Evolutionary conservation across 805 yeast species (phyloP).

Genomic region (Saturnispora diversa): DNA sequence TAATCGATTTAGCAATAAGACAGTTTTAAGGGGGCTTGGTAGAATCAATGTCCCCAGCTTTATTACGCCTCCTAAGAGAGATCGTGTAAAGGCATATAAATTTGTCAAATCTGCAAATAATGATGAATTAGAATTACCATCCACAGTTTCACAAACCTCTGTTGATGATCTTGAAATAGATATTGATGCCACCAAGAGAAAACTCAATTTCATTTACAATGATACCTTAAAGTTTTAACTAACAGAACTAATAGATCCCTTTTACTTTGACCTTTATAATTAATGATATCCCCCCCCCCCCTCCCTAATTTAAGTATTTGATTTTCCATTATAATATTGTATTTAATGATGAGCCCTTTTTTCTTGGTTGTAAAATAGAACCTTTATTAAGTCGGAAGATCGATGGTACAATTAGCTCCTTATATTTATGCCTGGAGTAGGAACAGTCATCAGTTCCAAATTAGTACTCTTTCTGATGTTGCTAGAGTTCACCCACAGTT

Average conservation of each 20-base stretch:
- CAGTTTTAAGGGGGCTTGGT: background rate
- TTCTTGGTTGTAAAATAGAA: background rate
- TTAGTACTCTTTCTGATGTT: conserved; percentile 17
- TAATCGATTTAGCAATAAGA: conserved; percentile 2
- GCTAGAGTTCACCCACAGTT: conserved; percentile 13
- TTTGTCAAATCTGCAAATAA: conserved; percentile 5
- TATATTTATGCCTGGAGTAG: conserved; percentile 28
- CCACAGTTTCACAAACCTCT: background rate
- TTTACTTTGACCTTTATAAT: too few relatives aligned
- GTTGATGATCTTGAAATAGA: conserved; percentile 4
- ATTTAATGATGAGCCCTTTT: background rate
- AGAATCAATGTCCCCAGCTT: conserved; percentile 9
- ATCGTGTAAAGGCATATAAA: conserved; percentile 6
- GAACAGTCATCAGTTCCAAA: conserved; percentile 16
- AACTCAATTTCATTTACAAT: conserved; percentile 4
- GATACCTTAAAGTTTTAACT: conserved; percentile 2
- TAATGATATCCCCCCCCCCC: background rate
- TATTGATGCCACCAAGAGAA: background rate
- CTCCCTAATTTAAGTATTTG: too few relatives aligned
- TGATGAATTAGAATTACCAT: background rate
- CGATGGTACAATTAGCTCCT: conserved; percentile 26
- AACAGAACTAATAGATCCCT: too few relatives aligned
- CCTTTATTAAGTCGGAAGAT: too few relatives aligned
- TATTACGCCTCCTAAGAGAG: conserved; percentile 14
- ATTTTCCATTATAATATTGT: background rate